Conservation (phyloP, 208 protist genomes). For the Angomonas deanei region DNA sequence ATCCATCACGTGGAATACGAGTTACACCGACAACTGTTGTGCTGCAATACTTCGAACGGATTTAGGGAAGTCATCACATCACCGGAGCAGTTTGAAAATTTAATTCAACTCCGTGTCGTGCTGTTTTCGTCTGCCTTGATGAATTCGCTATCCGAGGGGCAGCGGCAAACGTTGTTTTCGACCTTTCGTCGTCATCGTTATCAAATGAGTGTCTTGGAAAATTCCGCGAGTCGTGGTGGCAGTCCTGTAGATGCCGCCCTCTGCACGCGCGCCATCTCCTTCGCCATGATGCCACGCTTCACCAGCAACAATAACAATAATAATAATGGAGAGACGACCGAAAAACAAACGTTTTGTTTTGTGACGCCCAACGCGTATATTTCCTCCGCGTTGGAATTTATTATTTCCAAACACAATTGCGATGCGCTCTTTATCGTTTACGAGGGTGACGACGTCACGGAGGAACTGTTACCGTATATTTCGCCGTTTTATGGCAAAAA, state of each 20-base stretch:
- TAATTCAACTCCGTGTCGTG: conserved; percentile 40
- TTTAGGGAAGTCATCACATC: neutral
- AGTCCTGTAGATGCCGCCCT: conserved; percentile 71
- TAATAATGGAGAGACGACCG: neutral
- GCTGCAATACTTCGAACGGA: neutral
- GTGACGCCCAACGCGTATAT: conserved; percentile 61
- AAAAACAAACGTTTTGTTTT: conserved; percentile 14
- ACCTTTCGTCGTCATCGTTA: conserved; percentile 57
- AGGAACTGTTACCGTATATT: conserved; percentile 51
- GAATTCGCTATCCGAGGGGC: conserved; percentile 26
- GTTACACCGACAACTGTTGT: conserved; percentile 42
- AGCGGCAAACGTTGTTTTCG: conserved; percentile 45
- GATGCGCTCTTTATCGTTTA: conserved; percentile 60
- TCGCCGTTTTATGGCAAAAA: conserved; percentile 7
- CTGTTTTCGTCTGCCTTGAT: conserved; percentile 66
- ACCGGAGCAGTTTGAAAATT: neutral
- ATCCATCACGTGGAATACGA: conserved; percentile 36
- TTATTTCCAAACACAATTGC: conserved; percentile 5
- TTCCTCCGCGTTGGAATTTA: conserved; percentile 47
- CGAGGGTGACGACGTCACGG: conserved; percentile 53
- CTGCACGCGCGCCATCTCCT: conserved; percentile 51
- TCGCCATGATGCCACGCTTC: conserved; percentile 24
- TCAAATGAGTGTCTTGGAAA: conserved; percentile 57
- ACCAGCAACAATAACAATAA: neutral
- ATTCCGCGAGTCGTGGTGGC: conserved; percentile 39